A percentile compares a stretch with the other conserved stretches of the same genome.
These are phyloP conservation scores for Echium plantagineum DNA, from an alignment of 257 asterid species.

Conservation along the genomic window DNA sequence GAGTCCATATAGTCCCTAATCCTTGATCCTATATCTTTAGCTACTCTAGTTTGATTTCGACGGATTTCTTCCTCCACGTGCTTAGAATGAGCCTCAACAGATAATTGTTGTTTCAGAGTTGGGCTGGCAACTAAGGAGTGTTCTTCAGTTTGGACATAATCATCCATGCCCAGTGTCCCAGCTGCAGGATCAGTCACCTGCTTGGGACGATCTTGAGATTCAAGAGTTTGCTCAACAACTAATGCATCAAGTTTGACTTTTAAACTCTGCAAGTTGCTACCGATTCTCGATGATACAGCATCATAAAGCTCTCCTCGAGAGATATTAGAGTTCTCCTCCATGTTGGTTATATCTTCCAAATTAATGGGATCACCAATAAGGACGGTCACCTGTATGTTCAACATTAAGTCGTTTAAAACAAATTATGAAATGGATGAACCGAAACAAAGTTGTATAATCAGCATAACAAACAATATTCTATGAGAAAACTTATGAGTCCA, in stretches of 20 bases:
- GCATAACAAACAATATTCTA: not conserved
- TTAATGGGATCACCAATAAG: constrained; percentile 79
- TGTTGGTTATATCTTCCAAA: constrained; percentile 49
- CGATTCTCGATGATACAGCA: constrained; percentile 58
- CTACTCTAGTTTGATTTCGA: constrained; percentile 19
- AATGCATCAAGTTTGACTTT: constrained; percentile 60
- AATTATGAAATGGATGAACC: not conserved
- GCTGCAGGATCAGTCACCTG: constrained; percentile 31
- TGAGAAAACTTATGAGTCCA: constrained; percentile 5
- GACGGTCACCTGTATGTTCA: constrained; percentile 59
- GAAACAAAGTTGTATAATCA: not conserved
- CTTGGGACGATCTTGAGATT: constrained; percentile 19
- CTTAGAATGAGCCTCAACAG: constrained; percentile 13
- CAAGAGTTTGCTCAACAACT: constrained; percentile 34
- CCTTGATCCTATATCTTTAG: constrained; percentile 50
- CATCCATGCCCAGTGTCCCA: constrained; percentile 40
- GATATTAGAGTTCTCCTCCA: constrained; percentile 25
- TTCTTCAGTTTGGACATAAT: constrained; percentile 19
- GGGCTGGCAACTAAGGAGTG: constrained; percentile 4
- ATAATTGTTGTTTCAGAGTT: constrained; percentile 13
- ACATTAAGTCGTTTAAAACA: not conserved
- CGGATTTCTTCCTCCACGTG: constrained; percentile 14
- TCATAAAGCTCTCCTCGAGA: constrained; percentile 63
- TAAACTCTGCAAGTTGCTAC: constrained; percentile 42
- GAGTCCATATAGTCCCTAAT: constrained; percentile 44